Evolutionary conservation across 208 protist genomes (phyloP).

Genomic region (Lotmaria passim): DNA sequence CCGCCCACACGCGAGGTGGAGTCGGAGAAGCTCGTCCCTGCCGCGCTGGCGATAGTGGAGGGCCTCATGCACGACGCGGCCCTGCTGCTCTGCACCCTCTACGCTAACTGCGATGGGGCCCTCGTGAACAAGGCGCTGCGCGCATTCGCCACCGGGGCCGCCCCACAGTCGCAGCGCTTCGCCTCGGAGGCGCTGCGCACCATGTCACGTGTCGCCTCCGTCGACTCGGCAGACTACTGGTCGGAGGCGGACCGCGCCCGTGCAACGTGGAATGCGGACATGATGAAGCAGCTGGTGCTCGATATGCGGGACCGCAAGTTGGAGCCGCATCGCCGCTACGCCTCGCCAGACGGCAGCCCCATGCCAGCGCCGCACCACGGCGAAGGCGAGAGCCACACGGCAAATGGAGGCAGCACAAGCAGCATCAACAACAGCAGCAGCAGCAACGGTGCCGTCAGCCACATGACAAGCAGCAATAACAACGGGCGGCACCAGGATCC

Average conservation of each 20-base stretch:
- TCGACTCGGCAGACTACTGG: slow-evolving; percentile 54
- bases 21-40: slow-evolving; percentile 26
- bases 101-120: slow-evolving; percentile 64
- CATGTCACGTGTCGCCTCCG: slow-evolving; percentile 80
- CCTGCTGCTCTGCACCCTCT: slow-evolving; percentile 75
- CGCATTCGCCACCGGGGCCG: slow-evolving; percentile 35
- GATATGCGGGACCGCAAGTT: slow-evolving; percentile 73
- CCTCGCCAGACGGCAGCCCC: slow-evolving; percentile 9
- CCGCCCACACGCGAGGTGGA: slow-evolving; percentile 36
- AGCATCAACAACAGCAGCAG: slow-evolving; percentile 9
- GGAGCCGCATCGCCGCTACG: slow-evolving; percentile 38
- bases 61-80: slow-evolving; percentile 86
- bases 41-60: slow-evolving; percentile 43
- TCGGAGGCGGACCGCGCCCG: slow-evolving; percentile 82
- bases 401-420: background rate
- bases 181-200: slow-evolving; percentile 75
- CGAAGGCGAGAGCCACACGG: background rate
- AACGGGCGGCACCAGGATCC: background rate
- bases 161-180: slow-evolving; percentile 76
- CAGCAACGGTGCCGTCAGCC: background rate
- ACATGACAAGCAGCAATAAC: background rate
- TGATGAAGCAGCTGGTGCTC: slow-evolving; percentile 82
- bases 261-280: slow-evolving; percentile 77
- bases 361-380: background rate
- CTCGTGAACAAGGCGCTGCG: slow-evolving; percentile 69